Evolutionary conservation across 371 early-diverging fungal genomes (phyloP), one percentile per base, ranked within the genome.

Genomic region (Mucor saturninus): DNA sequence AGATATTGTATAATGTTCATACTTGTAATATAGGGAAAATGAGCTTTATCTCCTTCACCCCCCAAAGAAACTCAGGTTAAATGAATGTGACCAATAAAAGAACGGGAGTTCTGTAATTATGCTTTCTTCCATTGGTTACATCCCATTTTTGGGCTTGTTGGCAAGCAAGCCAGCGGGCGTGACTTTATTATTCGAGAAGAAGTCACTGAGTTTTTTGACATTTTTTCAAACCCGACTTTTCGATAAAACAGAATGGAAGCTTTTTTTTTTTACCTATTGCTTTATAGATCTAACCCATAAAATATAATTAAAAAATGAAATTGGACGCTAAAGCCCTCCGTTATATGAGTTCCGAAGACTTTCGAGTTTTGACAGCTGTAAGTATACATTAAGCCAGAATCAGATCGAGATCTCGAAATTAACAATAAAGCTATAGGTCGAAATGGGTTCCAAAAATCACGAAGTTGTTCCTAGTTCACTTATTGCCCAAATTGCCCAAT

Each of bases 391-490:
- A 21, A n/a, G 2, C 15, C 58, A 37, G 5, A 53, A 21, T 21
- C 21, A 21, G 39, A 30, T 26, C 21, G 40, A 48, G 21, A 21
- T 21, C 3, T 21, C 8, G 6, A 45, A 26, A 8, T 1, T 46
- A 35, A 13, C 39, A 8, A 9, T 11, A 15, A 46, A 39, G 35
- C 2, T 50, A 14, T 77, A 94, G 88, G 86, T 92, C 7, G 99
- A 98, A 80, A 95, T 97, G 90, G 99, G 97, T 9, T 91, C 94
- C 28, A 93, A 95, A 71, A 98, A 98, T 82, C 99, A 98, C 79
- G 96, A 97, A 77, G 89, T 98, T 9, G 99, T 98, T 1, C 98
- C 99, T 2, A 91, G 91, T 3, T 31, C 86, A 9, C 81, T 98
- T 38, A 94, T 98, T 75, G 85, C 89, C 15, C 88, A 92, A 71